Percentiles rank a stretch among this genome's conserved stretches.
Conservation (phyloP, 148 eudicot species). For the Amaranthus hypochondriacus region DNA sequence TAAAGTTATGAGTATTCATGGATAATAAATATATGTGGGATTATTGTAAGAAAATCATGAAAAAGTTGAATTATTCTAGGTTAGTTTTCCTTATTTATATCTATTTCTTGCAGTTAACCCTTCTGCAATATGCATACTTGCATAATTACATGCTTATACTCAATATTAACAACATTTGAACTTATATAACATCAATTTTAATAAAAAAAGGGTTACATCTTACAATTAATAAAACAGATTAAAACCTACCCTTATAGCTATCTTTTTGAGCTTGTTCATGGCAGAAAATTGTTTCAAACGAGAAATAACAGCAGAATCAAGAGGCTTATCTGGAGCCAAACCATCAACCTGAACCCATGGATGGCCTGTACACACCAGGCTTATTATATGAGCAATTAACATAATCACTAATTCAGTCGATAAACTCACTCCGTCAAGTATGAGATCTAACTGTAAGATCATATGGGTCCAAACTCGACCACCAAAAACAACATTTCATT, state of each 20-base stretch:
- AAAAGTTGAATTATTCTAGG: no score
- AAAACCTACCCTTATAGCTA: slow-evolving; percentile 34
- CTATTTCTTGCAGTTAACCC: no score
- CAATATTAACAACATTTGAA: not conserved
- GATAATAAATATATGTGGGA: no score
- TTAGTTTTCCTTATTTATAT: no score
- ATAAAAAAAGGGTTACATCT: not conserved
- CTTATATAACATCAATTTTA: not conserved
- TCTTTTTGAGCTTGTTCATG: slow-evolving; percentile 44
- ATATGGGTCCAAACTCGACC: no score
- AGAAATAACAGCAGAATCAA: slow-evolving; percentile 34
- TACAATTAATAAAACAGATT: not conserved
- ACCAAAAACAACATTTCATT: no score
- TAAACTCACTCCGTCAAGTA: no score
- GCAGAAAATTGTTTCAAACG: slow-evolving; percentile 40
- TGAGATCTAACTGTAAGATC: no score
- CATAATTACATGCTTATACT: not conserved
- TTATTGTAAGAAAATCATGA: no score
- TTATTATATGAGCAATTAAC: no score
- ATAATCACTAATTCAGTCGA: no score
- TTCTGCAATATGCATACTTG: not conserved
- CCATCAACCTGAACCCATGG: slow-evolving; percentile 41
- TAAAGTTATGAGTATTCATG: no score
- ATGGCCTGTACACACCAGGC: slow-evolving; percentile 27
- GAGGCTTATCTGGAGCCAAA: slow-evolving; percentile 38